Conservation (phyloP, 1,139 yeast species). For the Entelexis paramagnoliae region DNA sequence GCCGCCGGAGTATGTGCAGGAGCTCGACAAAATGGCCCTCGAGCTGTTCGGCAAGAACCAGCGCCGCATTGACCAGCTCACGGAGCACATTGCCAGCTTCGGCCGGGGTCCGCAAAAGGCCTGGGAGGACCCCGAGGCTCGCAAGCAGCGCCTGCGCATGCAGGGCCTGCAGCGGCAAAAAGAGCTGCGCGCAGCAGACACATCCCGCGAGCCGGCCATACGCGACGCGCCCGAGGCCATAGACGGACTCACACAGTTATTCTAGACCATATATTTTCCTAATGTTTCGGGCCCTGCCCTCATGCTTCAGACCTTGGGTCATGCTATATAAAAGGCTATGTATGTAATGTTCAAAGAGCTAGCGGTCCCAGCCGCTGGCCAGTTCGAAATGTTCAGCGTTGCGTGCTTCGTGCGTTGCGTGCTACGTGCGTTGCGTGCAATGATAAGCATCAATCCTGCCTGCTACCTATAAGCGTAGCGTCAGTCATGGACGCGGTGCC, state of each 20-base stretch:
- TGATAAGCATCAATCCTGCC: no score
- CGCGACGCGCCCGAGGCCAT: background rate
- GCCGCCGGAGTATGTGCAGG: conserved; percentile 19
- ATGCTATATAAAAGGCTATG: no score
- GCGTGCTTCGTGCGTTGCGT: no score
- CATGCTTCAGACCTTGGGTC: no score
- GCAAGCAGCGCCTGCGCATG: conserved; percentile 46
- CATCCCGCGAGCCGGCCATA: background rate
- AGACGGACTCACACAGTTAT: background rate
- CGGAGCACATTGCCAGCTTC: conserved; percentile 33
- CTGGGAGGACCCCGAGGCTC: conserved; percentile 45
- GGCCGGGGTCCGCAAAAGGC: background rate
- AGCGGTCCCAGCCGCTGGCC: no score
- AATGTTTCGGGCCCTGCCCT: no score
- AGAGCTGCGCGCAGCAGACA: background rate
- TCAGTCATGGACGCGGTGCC: no score
- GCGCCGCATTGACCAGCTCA: conserved; percentile 43
- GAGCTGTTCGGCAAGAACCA: conserved; percentile 58
- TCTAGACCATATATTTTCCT: background rate
- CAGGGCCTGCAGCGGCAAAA: conserved; percentile 51
- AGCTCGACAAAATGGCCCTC: conserved; percentile 25
- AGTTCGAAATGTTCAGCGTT: no score
- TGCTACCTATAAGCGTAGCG: no score
- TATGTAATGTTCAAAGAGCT: no score
- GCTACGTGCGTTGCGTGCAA: no score